A percentile compares a stretch with the other conserved stretches of the same genome.
Conservation (phyloP, 441 rosid species). For the Hura crepitans region DNA sequence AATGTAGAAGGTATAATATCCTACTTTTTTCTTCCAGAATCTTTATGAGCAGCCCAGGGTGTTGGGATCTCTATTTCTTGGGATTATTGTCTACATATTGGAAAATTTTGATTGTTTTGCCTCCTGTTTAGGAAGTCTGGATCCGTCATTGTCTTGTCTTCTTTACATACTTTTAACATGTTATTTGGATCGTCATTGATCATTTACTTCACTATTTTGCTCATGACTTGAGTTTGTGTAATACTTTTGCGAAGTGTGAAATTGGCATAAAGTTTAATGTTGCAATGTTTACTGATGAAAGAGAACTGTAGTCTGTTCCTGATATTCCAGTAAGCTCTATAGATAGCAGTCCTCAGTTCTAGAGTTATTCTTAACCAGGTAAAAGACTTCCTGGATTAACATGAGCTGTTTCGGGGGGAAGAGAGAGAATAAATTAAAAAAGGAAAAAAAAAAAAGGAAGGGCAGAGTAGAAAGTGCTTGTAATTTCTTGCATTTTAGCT, state of each 20-base stretch:
- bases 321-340: no score
- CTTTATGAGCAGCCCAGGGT: background rate
- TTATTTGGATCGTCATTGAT: background rate
- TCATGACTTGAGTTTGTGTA: background rate
- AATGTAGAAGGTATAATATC: constrained; percentile 52
- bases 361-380: background rate
- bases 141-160: background rate
- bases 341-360: no score
- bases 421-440: no score
- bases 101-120: background rate
- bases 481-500: background rate
- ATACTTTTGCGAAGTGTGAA: no score
- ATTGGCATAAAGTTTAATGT: no score
- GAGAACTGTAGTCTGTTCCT: background rate
- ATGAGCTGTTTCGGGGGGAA: background rate
- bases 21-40: background rate
- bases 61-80: background rate
- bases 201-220: background rate
- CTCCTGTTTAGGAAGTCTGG: background rate
- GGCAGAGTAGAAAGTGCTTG: background rate
- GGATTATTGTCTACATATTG: background rate
- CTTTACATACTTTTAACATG: no score
- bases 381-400: background rate
- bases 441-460: background rate
- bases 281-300: no score